Base-by-base conservation (phyloP, 2,329 filamentous ascomycete species). In the Clonostachys sp. region DNA sequence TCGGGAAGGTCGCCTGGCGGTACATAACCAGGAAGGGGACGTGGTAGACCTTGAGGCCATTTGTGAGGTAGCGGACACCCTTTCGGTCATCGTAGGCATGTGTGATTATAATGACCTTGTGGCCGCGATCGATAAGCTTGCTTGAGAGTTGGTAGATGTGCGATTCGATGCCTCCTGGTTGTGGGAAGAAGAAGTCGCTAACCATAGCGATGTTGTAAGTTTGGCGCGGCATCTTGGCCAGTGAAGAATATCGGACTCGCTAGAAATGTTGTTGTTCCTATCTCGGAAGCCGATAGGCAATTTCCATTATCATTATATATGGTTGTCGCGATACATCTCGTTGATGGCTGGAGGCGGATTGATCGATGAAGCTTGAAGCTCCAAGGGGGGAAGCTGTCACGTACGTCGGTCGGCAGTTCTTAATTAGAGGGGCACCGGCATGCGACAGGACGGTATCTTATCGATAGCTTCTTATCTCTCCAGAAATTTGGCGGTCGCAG, bases 141-240 rank as follows among this genome's bases (percentile, higher is more conserved):
- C 87, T 89, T 34, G 92, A 94, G 39, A 99, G 77, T 68, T 99
- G 94, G 73, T 99, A 99, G 59, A 99, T 97, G 70, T 99, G 94
- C 67, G 90, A 95, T 73, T 99, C 94, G 55, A 99, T 84, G 58
- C 94, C 94, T 62, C 94, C 91, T 45, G 94, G 92, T 62, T 97
- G 92, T 13, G 94, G 94, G 64, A 95, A 99, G 84, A 99, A 99
- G 79, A 95, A 96, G 76, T 99, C 94, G 80, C 92, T 91, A 66
- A 96, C 89, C 94, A 99, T 99, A 53, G 82, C 83, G 70, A 86
- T 86, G 61, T 83, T 85, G 67, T 84, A 86, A 34, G 77, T 80
- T 53, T 74, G 74, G 57, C 73, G 77, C 57, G 73, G 67, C 69
- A 78, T 80, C 47, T 56, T 68, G 65, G 58, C 53, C 47, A 48